Percentiles rank a stretch among this genome's conserved stretches.
Conservation (phyloP, 2,329 filamentous ascomycete genomes). For the Chalaropsis thielavioides region DNA sequence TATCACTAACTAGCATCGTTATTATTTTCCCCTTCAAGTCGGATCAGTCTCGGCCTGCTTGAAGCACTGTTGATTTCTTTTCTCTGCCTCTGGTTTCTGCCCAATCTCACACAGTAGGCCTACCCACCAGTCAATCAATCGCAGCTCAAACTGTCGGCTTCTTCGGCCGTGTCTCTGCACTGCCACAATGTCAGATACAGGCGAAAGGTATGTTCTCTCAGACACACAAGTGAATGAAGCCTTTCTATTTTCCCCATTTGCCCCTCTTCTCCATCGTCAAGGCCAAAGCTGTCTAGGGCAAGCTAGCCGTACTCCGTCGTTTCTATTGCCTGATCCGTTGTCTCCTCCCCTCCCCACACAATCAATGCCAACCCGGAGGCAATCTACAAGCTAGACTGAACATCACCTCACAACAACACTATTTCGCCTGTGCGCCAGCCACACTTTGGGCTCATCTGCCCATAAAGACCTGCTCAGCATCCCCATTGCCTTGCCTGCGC, state of each 20-base stretch:
- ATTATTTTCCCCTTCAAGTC: neutral
- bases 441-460: neutral
- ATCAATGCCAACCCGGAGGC: neutral
- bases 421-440: neutral
- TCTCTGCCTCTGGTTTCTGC: neutral
- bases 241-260: conserved; percentile 1
- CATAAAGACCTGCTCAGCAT: neutral
- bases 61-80: neutral
- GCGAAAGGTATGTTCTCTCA: conserved; percentile 25
- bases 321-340: neutral
- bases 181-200: conserved; percentile 26
- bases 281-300: neutral
- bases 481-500: neutral
- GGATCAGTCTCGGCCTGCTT: neutral
- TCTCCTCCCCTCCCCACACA: too few species aligned
- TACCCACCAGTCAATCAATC: neutral
- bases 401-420: neutral
- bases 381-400: neutral
- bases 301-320: neutral
- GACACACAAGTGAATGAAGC: neutral
- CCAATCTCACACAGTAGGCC: neutral
- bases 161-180: conserved; percentile 11
- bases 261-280: neutral
- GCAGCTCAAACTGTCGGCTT: neutral
- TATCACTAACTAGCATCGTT: neutral